phyloP scores from a whole-genome alignment of 1,284 basidiomycete genomes.

The Pseudozyma sp. region DNA sequence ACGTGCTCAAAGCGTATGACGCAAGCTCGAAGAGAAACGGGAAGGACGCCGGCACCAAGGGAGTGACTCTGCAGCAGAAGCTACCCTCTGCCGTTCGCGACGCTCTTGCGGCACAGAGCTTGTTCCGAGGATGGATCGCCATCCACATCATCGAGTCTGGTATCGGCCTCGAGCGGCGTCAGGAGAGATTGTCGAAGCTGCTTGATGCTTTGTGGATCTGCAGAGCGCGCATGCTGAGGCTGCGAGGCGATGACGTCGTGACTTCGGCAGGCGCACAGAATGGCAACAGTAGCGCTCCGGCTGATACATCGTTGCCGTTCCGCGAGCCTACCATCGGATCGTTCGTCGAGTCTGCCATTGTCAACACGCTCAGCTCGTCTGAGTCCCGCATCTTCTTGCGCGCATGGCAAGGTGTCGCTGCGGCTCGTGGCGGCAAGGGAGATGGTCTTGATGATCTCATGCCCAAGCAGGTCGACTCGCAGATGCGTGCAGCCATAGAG shows the following conservation, averaged over 20 bases:
- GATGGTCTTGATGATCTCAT: slow-evolving; percentile 51
- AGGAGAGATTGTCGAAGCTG: slow-evolving; percentile 57
- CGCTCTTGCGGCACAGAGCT: slow-evolving; percentile 57
- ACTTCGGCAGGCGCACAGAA: slow-evolving; percentile 5
- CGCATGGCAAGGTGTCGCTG: slow-evolving; percentile 64
- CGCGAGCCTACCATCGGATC: slow-evolving; percentile 60
- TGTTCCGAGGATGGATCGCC: slow-evolving; percentile 63
- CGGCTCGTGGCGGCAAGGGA: slow-evolving; percentile 36
- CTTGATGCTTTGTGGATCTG: slow-evolving; percentile 64
- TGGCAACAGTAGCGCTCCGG: slow-evolving; percentile 6
- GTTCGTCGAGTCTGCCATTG: slow-evolving; percentile 63
- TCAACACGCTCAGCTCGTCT: slow-evolving; percentile 55
- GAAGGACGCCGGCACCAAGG: slow-evolving; percentile 13
- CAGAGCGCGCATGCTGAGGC: slow-evolving; percentile 57
- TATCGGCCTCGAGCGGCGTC: slow-evolving; percentile 58
- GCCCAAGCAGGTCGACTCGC: slow-evolving; percentile 29
- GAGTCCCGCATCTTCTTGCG: slow-evolving; percentile 59
- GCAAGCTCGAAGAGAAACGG: slow-evolving; percentile 1
- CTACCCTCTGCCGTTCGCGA: slow-evolving; percentile 57
- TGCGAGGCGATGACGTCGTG: slow-evolving; percentile 24
- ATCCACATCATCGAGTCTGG: slow-evolving; percentile 62
- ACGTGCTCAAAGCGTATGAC: slow-evolving; percentile 35
- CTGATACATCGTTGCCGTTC: slow-evolving; percentile 43
- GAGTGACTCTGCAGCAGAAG: slow-evolving; percentile 39
- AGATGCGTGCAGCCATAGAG: slow-evolving; percentile 26